Base-by-base conservation (phyloP, 148 eudicot species). In the Rheum nobile region DNA sequence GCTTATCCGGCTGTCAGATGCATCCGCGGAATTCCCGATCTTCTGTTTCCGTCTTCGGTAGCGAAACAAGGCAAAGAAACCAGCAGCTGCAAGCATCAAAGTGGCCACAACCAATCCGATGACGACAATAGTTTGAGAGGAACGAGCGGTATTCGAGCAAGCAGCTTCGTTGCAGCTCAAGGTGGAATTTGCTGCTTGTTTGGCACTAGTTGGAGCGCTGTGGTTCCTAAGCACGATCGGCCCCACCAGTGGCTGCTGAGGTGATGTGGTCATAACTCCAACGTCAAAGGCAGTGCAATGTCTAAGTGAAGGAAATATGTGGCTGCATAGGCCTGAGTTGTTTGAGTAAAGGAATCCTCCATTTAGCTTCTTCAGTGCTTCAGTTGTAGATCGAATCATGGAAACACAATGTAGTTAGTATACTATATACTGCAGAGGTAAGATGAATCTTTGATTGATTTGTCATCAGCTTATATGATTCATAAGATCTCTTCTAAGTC, bases 261-360 rank as follows among this genome's bases (percentile, higher is more conserved):
- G 4, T 10, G 80, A 81, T 14, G 81, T 83, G 80, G 83, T 80
- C 79, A 82, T 61, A 61, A 77, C 84, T 31, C 68, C 74, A 35
- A 71, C 63, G 77, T 95, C 99, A 77, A 87, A 88, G 34, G 79
- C 29, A 12, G 85, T 82, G 81, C 99, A 95, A 32, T 67, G 76
- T 83, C 94, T 86, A 71, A 92, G 69, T 48, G 88, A 72, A 22
- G 83, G 9, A 54, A 90, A 87, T 10, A 86, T 88, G 59, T 71
- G 37, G 39, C 94, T 96, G 74, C 99, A 95, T 75, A 95, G 73
- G 61, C 86, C 80, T 21, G 84, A 81, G 77, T 95, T 95, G 85
- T 90, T 87, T 31, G 80, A 80, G 52, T 73, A 80, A 41, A 76
- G 80, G 72, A 95, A 85, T 21, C 84, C 86, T 76, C 77, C 83